Evolutionary conservation across 495 filamentous ascomycete genomes (phyloP), one percentile per base, ranked within the genome.

Genomic region (Trichoderma virens): DNA sequence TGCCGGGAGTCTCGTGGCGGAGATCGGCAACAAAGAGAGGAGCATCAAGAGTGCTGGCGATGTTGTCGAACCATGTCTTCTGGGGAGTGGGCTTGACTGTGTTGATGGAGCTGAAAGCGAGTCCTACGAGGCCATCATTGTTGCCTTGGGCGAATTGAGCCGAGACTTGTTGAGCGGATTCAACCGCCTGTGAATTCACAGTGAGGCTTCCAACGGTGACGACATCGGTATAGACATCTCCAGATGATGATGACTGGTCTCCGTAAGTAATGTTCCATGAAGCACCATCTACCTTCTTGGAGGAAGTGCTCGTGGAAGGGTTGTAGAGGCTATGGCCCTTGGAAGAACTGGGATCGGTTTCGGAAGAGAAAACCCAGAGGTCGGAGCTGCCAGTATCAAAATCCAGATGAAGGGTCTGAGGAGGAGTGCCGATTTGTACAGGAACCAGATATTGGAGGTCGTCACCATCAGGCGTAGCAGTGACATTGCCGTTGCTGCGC

Each of bases 331-430:
- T 67, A 65, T 75, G 89, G 47, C 87, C 88, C 39, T 70, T 68
- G 51, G 81, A 75, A 70, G 86, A 72, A 60, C 56, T 73, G 64
- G 6, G 62, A 41, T 64, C 72, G 43, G 66, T 82, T 64, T 65
- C 84, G 74, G 61, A 86, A 74, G 73, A 77, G 67, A 78, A 77
- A 39, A 83, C 88, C 75, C 85, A 91, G 77, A 92, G 78, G 79
- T 92, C 90, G 14, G 86, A 82, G 38, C 87, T 90, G 9, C 88
- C 90, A 30, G 89, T 91, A 74, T 93, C 90, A 62, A 91, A 90
- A 70, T 91, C 84, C 59, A 92, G 75, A 41, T 75, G 87, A 67
- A 92, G 68, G 3, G 75, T 86, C 79, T 92, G 88, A 8, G 82
- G 78, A 28, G 90, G 90, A 5, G 86, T 89, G 8, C 90, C 90